phyloP scores from a whole-genome alignment of 164 flowering plant species.

The Sextonia rubra region DNA sequence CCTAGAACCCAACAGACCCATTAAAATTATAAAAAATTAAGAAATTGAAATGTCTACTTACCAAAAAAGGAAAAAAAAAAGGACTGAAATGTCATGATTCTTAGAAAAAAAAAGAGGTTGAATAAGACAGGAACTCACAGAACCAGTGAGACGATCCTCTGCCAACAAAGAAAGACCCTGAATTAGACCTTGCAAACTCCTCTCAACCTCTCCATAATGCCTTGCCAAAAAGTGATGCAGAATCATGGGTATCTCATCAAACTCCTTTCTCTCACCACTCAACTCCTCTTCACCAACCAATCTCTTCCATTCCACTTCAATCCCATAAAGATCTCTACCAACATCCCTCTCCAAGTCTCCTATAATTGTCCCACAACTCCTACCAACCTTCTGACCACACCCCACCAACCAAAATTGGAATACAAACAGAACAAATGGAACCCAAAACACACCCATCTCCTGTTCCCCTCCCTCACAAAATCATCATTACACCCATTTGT shows the following conservation, averaged over 20 bases:
- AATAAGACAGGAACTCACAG: background rate
- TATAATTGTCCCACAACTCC: background rate
- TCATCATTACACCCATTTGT: background rate
- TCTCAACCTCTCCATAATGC: background rate
- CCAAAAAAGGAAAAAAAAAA: too few species aligned
- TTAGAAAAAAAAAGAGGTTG: background rate
- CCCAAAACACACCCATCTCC: background rate
- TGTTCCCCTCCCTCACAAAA: background rate
- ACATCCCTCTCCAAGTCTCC: background rate
- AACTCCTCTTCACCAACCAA: background rate
- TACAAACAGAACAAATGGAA: background rate
- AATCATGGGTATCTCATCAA: constrained; percentile 4
- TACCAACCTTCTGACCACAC: background rate
- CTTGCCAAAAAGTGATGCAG: background rate
- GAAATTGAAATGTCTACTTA: too few species aligned
- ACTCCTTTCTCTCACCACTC: background rate
- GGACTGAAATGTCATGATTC: too few species aligned
- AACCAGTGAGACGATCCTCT: background rate
- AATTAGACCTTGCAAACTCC: background rate
- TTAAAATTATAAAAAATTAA: too few species aligned
- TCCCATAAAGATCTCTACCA: background rate
- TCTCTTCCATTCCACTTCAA: constrained; percentile 2
- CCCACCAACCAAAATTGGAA: background rate
- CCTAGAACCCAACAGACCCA: too few species aligned
- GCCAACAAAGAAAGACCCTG: background rate